Conservation (phyloP, 208 protist genomes). For the Acanthamoeba healyi region DNA sequence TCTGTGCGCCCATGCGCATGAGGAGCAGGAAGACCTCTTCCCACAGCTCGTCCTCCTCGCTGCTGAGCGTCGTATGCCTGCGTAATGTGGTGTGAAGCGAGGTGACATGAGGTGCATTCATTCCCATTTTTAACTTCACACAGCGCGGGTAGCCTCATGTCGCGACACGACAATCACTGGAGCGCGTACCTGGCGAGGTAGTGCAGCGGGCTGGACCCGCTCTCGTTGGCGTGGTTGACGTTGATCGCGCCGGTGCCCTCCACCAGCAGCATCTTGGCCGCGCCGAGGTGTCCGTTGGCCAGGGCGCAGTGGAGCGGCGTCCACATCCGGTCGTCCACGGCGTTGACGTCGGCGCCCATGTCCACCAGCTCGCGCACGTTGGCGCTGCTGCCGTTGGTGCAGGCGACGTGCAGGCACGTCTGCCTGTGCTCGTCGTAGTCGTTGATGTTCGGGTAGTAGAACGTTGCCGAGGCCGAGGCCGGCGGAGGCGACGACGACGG, state of each 20-base stretch:
- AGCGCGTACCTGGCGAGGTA: conserved; percentile 30
- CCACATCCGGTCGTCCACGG: background rate
- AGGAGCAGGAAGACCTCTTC: conserved; percentile 27
- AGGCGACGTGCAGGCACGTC: conserved; percentile 47
- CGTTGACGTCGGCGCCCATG: conserved; percentile 50
- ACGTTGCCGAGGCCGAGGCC: background rate
- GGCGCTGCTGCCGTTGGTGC: conserved; percentile 23
- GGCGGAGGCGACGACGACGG: background rate
- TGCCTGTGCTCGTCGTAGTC: conserved; percentile 40
- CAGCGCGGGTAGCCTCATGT: background rate
- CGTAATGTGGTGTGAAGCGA: background rate
- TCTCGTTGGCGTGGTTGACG: conserved; percentile 18
- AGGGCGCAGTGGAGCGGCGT: conserved; percentile 48
- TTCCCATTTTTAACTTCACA: background rate
- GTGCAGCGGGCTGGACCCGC: conserved; percentile 36
- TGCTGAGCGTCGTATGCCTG: conserved; percentile 12
- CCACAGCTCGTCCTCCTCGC: conserved; percentile 17
- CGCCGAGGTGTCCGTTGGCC: conserved; percentile 29
- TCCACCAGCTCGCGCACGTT: background rate
- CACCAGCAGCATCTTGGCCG: background rate
- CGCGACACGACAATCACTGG: background rate
- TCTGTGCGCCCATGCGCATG: background rate
- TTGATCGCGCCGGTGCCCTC: conserved; percentile 22
- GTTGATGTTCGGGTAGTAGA: conserved; percentile 62
- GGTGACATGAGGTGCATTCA: no score